Conservation (phyloP, 2,329 filamentous ascomycete genomes). For the Scytalidium lignicola region DNA sequence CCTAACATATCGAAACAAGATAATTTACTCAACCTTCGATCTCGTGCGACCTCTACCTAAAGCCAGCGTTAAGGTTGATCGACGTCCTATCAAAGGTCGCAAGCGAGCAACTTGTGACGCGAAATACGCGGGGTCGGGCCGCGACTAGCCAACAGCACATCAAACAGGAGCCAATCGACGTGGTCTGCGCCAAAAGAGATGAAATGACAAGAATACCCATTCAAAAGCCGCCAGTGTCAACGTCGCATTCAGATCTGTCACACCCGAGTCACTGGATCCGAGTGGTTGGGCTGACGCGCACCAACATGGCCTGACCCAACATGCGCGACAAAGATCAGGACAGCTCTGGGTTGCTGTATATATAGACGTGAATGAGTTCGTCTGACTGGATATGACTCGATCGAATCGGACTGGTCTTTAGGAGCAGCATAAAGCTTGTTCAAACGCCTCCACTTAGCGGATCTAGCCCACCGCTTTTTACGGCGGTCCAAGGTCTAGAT, state of each 20-base stretch:
- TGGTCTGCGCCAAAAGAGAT: neutral
- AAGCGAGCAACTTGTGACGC: conserved; percentile 9
- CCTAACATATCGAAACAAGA: neutral
- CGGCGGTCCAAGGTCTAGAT: neutral
- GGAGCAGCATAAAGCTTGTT: too few species aligned
- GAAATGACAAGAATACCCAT: neutral
- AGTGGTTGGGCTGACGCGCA: neutral
- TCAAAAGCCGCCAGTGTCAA: neutral
- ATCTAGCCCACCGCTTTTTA: too few species aligned
- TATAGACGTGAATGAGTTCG: neutral
- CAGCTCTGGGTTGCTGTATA: neutral
- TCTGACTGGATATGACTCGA: neutral
- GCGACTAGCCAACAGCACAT: neutral
- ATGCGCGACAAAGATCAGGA: neutral
- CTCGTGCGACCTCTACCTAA: neutral
- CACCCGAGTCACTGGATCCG: neutral
- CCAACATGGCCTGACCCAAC: neutral
- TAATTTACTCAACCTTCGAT: neutral
- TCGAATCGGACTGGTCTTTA: neutral
- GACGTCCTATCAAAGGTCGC: conserved; percentile 17
- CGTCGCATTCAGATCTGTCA: neutral
- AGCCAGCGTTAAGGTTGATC: conserved; percentile 9
- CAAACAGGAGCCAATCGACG: neutral
- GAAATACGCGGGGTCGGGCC: neutral
- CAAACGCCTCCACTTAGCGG: too few species aligned